Base-by-base conservation (phyloP, 2,329 filamentous ascomycete species). In the Parascedosporium putredinis region DNA sequence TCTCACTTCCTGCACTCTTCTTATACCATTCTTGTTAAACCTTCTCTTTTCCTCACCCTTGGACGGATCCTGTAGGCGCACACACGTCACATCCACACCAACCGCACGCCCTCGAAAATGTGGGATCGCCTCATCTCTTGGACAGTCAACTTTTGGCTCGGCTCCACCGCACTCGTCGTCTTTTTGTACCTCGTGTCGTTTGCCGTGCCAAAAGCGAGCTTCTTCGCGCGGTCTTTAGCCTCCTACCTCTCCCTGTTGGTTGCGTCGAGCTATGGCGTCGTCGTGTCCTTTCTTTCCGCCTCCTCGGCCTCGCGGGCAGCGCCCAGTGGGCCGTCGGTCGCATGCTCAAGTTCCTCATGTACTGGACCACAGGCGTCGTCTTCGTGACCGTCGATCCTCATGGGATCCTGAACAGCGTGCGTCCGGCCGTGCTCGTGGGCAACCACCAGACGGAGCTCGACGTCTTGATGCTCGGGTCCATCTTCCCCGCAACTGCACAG, bases 401-500 rank as follows among this genome's bases (percentile, higher is more conserved):
- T 52, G 67, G 81, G 55, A 64, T 82, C 57, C 78, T 90, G 52
- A 69, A 70, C 44, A 82, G 73, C 8, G 73, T 73, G 24, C 79
- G 91, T 47, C 93, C 93, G 1, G 90, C 88, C 51, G 86, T 98
- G 51, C 90, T 98, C 61, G 75, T 98, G 57, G 86, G 86, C 36
- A 97, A 97, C 68, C 93, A 98, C 70, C 93, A 98, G 75, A 88
- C 86, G 20, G 93, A 97, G 70, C 79, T 98, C 57, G 93, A 98
- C 63, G 86, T 98, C 36, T 76, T 95, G 52, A 86, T 96, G 80
- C 78, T 98, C 24, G 93, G 89, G 54, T 73, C 76, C 67, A 80
- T 95, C 60, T 97, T 96, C 69, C 93, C 45, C 83, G 81, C 60
- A 89, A 94, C 74, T 95, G 86, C 73, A 89, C 83, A 60, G 86